Base-by-base conservation (phyloP, 2,329 filamentous ascomycete genomes). In the Dothidotthia symphoricarpi region DNA sequence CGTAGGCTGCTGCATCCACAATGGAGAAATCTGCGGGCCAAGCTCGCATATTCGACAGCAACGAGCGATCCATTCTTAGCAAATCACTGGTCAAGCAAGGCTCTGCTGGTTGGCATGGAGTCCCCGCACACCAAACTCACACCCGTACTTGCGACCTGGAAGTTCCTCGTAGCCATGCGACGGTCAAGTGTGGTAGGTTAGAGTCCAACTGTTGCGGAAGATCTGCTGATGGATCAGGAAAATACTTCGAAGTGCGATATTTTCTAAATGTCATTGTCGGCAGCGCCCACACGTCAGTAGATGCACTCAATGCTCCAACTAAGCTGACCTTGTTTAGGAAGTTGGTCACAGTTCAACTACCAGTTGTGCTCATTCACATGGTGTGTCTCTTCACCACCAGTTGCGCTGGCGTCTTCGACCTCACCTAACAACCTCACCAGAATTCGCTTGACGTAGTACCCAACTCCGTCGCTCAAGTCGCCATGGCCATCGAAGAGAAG, bases 391-490 rank as follows among this genome's bases (percentile, higher is more conserved):
- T n/a, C 2, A n/a, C 3, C 3, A 28, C n/a, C n/a, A 3, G 12
- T 13, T 17, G 3, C 3, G 6, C 13, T 28, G 9, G 27, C 15
- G 30, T 25, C 14, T 25, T 27, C 25, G 31, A 27, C 15, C 14
- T 9, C 27, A 28, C 24, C 44, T 39, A 43, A 56, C 32, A 49
- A 34, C n/a, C 29, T n/a, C 5, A 3, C 7, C 14, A 70, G 66
- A 78, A 77, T 44, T 77, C 75, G 1, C 66, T 79, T 28, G 76
- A 79, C 39, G 73, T 78, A 6, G 67, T 77, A 7, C 75, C 76
- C 13, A 78, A 78, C 38, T 73, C 71, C 1, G 72, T 75, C 6
- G 75, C 74, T 4, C 75, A 77, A 57, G 75, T 78, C 3, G 74
- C 75, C 19, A 72, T 74, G 16, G 74, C 75, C 3, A 76, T 77